phyloP scores from a whole-genome alignment of 495 filamentous ascomycete species.

The Podospora conica region DNA sequence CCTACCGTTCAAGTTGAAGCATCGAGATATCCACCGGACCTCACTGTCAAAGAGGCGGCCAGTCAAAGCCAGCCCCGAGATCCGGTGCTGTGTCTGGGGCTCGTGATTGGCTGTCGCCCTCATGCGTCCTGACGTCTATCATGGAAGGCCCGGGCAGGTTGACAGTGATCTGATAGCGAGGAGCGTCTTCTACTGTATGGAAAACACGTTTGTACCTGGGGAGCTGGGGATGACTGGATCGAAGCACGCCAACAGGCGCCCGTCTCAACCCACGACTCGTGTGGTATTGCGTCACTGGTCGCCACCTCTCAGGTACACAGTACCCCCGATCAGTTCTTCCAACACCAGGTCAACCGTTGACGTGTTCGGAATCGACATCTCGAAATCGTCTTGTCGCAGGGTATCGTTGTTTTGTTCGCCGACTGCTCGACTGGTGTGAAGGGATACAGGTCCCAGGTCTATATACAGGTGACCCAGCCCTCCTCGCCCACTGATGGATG shows the following conservation, averaged over 20 bases:
- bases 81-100: not conserved
- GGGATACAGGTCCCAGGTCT: not conserved
- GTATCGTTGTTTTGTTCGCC: not conserved
- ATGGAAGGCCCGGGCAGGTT: not conserved
- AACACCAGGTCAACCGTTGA: too few species aligned
- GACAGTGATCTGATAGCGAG: too few species aligned
- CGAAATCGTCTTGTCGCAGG: not conserved
- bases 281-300: not conserved
- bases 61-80: not conserved
- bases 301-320: not conserved
- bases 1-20: not conserved
- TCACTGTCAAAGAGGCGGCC: not conserved
- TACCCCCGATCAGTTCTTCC: too few species aligned
- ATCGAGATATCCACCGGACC: not conserved
- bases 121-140: not conserved
- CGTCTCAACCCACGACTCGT: not conserved
- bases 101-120: not conserved
- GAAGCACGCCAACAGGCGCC: not conserved
- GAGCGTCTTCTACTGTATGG: not conserved
- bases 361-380: too few species aligned
- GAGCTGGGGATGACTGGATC: not conserved
- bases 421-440: not conserved
- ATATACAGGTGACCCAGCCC: not conserved
- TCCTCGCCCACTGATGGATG: not conserved
- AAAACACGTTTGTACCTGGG: not conserved